phyloP scores from a whole-genome alignment of 1,284 basidiomycete genomes.

The Ustilago shanxiensis region DNA sequence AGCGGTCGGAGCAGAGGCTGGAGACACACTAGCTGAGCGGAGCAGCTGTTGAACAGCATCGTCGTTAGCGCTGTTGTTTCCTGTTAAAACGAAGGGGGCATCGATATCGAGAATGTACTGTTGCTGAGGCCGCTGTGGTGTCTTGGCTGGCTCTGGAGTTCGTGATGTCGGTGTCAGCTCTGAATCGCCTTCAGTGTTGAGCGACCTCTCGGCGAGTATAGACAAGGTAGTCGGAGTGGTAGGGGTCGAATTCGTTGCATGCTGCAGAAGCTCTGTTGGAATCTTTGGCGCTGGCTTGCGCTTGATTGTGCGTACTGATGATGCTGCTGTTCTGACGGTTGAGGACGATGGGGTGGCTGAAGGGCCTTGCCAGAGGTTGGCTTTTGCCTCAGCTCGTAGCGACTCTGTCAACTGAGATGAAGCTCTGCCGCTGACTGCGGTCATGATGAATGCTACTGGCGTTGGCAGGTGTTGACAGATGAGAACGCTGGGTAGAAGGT shows the following conservation, averaged over 20 bases:
- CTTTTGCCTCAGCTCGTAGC: slow-evolving; percentile 17
- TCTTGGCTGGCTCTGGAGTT: not conserved
- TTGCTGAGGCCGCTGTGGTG: slow-evolving; percentile 25
- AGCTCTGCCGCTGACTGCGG: not conserved
- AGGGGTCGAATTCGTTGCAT: not conserved
- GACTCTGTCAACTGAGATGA: slow-evolving; percentile 4
- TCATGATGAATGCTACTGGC: slow-evolving; percentile 10
- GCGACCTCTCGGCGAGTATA: not conserved
- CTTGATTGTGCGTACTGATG: slow-evolving; percentile 17
- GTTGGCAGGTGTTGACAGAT: not conserved
- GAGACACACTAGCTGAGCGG: slow-evolving; percentile 21
- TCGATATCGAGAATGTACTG: slow-evolving; percentile 38
- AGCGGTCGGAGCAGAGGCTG: slow-evolving; percentile 4
- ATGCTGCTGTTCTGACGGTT: slow-evolving; percentile 9
- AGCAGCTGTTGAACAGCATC: slow-evolving; percentile 27
- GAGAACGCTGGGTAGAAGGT: not conserved
- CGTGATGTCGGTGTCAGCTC: slow-evolving; percentile 5
- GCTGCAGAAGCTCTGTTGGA: slow-evolving; percentile 23
- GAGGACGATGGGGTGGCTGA: slow-evolving; percentile 1
- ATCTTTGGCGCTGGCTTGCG: slow-evolving; percentile 27
- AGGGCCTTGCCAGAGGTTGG: slow-evolving; percentile 28
- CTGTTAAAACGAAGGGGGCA: not conserved
- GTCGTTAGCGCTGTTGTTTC: not conserved
- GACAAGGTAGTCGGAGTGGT: not conserved
- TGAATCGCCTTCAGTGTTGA: not conserved